Evolutionary conservation across 768 basidiomycete species (phyloP).

Genomic region (Mycena polygramma): DNA sequence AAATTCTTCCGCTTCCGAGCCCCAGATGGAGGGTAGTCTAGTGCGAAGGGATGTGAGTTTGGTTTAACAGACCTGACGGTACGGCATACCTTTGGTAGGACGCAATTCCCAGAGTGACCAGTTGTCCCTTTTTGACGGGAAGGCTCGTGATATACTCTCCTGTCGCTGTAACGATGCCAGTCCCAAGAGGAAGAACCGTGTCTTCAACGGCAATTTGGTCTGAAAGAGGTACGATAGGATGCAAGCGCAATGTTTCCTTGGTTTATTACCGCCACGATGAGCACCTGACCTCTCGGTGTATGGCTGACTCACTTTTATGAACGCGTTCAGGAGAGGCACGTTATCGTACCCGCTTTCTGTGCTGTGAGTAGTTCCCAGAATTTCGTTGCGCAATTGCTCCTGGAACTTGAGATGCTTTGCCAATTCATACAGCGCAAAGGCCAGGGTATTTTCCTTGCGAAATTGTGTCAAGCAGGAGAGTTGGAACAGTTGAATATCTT

Average conservation of each 20-base stretch:
- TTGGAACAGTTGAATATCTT: background rate
- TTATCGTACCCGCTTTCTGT: background rate
- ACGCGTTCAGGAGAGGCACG: conserved; percentile 13
- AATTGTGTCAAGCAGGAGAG: background rate
- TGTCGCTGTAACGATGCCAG: background rate
- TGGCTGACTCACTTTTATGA: background rate
- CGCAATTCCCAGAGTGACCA: conserved; percentile 5
- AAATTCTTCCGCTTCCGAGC: background rate
- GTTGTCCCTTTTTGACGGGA: conserved; percentile 17
- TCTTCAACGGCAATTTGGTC: conserved; percentile 16
- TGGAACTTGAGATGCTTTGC: background rate
- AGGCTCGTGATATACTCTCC: conserved; percentile 2
- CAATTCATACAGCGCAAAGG: background rate
- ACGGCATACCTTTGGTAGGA: conserved; percentile 13
- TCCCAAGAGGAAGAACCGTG: conserved; percentile 12
- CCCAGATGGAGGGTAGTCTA: background rate
- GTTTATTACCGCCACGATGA: conserved; percentile 3
- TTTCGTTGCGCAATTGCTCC: conserved; percentile 19
- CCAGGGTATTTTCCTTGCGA: background rate
- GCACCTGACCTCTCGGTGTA: background rate
- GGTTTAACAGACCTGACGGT: background rate
- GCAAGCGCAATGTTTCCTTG: conserved; percentile 25
- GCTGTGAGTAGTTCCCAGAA: background rate
- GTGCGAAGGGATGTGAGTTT: too few relatives aligned
- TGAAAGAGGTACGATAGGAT: conserved; percentile 2